A percentile compares a stretch with the other conserved stretches of the same genome.
Conservation (phyloP, 257 asterid species). For the Solanum acaule region DNA sequence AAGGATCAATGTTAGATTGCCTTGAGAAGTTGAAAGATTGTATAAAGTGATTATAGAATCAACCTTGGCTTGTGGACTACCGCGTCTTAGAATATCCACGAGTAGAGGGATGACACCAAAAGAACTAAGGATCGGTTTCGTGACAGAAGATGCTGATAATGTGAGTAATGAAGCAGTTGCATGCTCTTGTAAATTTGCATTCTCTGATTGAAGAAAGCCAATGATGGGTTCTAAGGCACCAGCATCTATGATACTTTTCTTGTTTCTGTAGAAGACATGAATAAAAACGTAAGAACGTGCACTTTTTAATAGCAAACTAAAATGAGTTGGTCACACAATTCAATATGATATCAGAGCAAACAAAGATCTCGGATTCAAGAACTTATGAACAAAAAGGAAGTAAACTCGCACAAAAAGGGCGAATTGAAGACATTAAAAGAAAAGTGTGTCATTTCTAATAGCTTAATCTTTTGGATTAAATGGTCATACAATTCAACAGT, state of each 20-base stretch:
- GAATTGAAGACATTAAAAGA: too few species aligned
- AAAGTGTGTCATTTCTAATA: too few species aligned
- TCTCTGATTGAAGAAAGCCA: conserved; percentile 54
- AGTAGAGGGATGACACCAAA: conserved; percentile 86
- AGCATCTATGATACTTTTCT: conserved; percentile 57
- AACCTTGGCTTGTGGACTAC: conserved; percentile 52
- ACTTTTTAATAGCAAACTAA: background rate
- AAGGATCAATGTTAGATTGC: conserved; percentile 45
- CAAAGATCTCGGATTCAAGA: background rate
- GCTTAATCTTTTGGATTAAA: background rate
- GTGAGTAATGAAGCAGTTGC: conserved; percentile 90
- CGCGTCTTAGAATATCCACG: conserved; percentile 38
- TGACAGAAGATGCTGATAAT: conserved; percentile 71
- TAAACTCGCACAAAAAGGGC: too few species aligned
- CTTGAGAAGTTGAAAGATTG: conserved; percentile 67
- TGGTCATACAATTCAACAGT: background rate
- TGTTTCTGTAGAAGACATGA: conserved; percentile 44
- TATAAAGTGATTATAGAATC: conserved; percentile 79
- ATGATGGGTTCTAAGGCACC: conserved; percentile 77
- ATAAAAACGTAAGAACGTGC: background rate
- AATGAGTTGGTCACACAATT: background rate
- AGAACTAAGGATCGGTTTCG: conserved; percentile 63
- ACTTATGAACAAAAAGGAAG: too few species aligned
- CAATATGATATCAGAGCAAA: background rate
- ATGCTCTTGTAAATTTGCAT: conserved; percentile 45